Conservation (phyloP, 2,329 filamentous ascomycete genomes). For the Xylaria sp. region DNA sequence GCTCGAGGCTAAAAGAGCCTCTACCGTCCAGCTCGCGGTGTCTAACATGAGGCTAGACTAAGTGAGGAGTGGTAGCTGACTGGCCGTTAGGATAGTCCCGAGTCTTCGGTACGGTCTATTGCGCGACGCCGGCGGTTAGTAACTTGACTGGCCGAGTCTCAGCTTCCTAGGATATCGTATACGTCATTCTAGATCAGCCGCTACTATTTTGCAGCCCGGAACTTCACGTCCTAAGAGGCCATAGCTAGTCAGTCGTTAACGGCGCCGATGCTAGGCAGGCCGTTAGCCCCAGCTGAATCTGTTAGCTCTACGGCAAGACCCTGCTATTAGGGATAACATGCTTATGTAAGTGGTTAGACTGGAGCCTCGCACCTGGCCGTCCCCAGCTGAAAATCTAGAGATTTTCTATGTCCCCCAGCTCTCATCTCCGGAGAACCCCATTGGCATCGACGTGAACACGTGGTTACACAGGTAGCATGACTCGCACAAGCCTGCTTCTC, state of each 20-base stretch:
- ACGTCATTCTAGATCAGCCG: neutral
- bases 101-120: neutral
- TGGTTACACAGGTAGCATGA: neutral
- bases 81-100: neutral
- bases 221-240: neutral
- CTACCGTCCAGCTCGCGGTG: neutral
- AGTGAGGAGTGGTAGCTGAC: neutral
- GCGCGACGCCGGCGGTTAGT: neutral
- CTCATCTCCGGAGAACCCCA: neutral
- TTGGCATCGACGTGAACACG: neutral
- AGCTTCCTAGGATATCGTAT: neutral
- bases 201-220: neutral
- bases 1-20: neutral
- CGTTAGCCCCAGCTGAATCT: neutral
- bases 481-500: too few relatives aligned
- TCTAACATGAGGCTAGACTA: neutral
- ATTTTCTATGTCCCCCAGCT: neutral
- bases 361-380: neutral
- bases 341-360: neutral
- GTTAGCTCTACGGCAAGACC: neutral
- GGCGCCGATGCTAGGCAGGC: neutral
- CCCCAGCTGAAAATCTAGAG: neutral
- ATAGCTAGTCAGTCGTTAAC: neutral
- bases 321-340: neutral
- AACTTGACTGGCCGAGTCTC: neutral